These are phyloP conservation scores for Catenaria anguillulae DNA, from an alignment of 371 early-diverging fungal genomes.

Conservation along the genomic window DNA sequence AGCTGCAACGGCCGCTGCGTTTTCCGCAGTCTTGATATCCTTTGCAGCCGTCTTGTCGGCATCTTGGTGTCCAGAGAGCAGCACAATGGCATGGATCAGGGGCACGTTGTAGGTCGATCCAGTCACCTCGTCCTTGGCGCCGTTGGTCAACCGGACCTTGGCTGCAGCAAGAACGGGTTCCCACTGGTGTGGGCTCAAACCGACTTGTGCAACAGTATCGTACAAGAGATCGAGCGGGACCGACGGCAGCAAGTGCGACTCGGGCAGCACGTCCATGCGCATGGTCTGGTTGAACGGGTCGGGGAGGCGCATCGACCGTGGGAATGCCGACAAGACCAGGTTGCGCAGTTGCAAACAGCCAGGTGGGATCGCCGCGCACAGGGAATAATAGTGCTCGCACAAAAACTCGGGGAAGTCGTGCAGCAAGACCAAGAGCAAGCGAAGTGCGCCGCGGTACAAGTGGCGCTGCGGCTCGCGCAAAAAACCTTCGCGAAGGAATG, in stretches of 20 bases:
- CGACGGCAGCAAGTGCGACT: conserved; percentile 64
- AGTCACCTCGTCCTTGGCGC: conserved; percentile 13
- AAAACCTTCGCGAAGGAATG: conserved; percentile 56
- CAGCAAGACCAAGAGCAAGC: conserved; percentile 80
- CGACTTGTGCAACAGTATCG: conserved; percentile 11
- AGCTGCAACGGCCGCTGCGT: conserved; percentile 30
- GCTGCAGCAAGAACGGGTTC: conserved; percentile 12
- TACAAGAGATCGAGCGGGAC: conserved; percentile 26
- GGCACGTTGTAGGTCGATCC: conserved; percentile 56
- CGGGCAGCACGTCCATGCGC: conserved; percentile 77
- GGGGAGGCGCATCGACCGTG: conserved; percentile 83
- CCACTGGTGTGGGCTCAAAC: conserved; percentile 22
- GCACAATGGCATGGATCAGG: conserved; percentile 70
- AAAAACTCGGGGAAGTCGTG: conserved; percentile 97
- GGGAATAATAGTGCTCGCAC: conserved; percentile 77
- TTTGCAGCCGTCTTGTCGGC: neutral
- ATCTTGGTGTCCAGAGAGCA: conserved; percentile 57
- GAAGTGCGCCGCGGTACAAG: conserved; percentile 76
- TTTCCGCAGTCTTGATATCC: conserved; percentile 51
- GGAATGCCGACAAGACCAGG: conserved; percentile 85
- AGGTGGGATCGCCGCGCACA: conserved; percentile 85
- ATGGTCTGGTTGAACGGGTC: conserved; percentile 93
- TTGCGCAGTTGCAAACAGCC: conserved; percentile 89
- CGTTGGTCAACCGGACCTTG: neutral
- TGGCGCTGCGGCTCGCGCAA: conserved; percentile 57